phyloP scores from a whole-genome alignment of 2,329 filamentous ascomycete genomes.

The Pleoardoris graminearum region DNA sequence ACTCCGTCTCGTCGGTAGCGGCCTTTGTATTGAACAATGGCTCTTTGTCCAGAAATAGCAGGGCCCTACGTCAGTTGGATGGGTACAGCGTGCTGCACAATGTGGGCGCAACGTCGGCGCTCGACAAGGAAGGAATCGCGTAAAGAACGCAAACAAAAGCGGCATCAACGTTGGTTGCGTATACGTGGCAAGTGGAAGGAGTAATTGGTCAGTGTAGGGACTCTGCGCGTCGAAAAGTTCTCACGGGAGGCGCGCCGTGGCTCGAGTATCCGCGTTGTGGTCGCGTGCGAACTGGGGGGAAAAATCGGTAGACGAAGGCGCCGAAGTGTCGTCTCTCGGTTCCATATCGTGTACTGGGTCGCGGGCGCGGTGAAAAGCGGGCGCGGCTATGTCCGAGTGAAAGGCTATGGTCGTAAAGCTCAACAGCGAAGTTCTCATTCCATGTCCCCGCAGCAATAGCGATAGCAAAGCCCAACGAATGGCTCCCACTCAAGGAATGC shows the following conservation, averaged over 20 bases:
- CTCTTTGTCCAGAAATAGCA: background rate
- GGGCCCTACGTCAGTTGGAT: background rate
- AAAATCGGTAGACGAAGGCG: conserved; percentile 43
- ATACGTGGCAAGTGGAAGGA: background rate
- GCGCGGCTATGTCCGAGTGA: background rate
- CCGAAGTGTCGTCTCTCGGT: conserved; percentile 40
- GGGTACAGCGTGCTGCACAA: background rate
- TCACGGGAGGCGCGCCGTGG: background rate
- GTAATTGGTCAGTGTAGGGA: background rate
- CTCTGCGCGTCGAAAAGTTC: background rate
- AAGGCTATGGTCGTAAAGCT: conserved; percentile 8
- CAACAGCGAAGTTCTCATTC: conserved; percentile 20
- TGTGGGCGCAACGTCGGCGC: background rate
- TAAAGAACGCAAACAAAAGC: background rate
- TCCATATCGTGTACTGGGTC: conserved; percentile 33
- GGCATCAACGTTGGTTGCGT: background rate
- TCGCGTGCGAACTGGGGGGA: conserved; percentile 35
- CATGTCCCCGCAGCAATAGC: conserved; percentile 27
- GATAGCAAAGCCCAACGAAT: background rate
- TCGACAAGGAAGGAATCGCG: background rate
- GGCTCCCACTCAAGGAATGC: conserved; percentile 2
- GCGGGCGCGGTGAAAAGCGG: background rate
- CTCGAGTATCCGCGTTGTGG: conserved; percentile 5
- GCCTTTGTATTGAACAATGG: background rate
- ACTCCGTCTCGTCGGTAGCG: background rate